Base-by-base conservation (phyloP, 108 stramenopile species). In the Fragilaria crotonensis region DNA sequence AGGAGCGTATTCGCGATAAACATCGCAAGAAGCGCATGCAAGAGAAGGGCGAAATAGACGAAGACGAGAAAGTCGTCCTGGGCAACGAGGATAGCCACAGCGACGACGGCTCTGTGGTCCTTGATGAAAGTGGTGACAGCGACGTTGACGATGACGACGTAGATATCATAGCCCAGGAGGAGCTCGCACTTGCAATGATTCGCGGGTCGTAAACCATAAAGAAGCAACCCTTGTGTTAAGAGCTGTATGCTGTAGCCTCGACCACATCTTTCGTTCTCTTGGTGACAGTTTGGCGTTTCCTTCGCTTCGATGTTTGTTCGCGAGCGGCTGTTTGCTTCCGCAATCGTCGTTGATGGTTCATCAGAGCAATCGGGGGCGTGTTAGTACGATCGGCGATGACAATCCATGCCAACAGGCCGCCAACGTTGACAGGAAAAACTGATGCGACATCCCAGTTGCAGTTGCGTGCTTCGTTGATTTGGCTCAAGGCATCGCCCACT, bases 1-100 rank as follows among this genome's bases (percentile, higher is more conserved):
- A 84, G 68, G 83, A 88, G 48, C 72, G 87, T 25, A 76, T 88
- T 27, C 83, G 83, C 33, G 80, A 84, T 22, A 87, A 88, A 62
- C 87, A 94, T 59, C 78, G 71, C 59, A 87, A 88, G 73, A 71
- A 68, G 49, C 70, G 72, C 18, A 25, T 80, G 41, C 52, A 84
- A 63, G 84, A 81, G 17, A 89, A 87, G 66, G 66, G 49, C 9
- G 81, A 59, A 30, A 57, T 36, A 26, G 64, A 47, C 2, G 68
- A 75, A 11, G 49, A 64, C 0, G 64, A 45, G 45, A 55, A 53
- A 27, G 69, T 29, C 4, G 48, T 48, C 29, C 20, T 28, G 2
- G 23, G 9, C 5, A 33, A 29, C 19, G 45, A 49, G 7, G 66
- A 48, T 14, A 31, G 28, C 44, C 66, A 65, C 25, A 57, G 59